Evolutionary conservation across 2,329 filamentous ascomycete species (phyloP), one percentile per base, ranked within the genome.

Genomic region (Leptoxyphium fumago): DNA sequence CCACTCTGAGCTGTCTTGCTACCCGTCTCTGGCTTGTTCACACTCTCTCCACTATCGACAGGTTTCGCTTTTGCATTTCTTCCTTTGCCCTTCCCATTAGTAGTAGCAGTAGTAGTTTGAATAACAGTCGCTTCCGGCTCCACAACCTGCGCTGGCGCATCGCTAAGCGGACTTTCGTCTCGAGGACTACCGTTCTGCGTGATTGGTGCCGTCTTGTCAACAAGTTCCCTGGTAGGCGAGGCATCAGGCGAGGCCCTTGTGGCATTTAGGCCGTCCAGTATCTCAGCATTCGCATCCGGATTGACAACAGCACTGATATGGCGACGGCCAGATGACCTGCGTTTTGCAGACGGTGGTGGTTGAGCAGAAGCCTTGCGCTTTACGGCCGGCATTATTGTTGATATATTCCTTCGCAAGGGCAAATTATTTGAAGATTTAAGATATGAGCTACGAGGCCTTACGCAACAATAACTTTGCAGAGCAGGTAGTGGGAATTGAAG

Each of bases 221-320:
- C 56, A 10, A 61, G 52, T 26, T 56, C 61, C 47, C 59, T 58
- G 4, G 15, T 36, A 15, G 32, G 32, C 15, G 32, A 36, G 21
- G 5, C 21, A 46, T 69, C 66, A 13, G 66, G 66, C 41, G 66
- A 69, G 34, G 66, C 65, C 38, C 64, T 58, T 36, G 63, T 51
- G 10, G 67, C 65, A 46, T 60, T 55, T 4, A 62, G 56, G 4
- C 63, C 64, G 47, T 69, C 66, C 9, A 68, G 44, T 14, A 70
- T 55, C 13, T 68, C 63, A 30, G 54, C 52, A 43, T 66, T 68
- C 18, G 45, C 41, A 29, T 58, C 52, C 6, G 58, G 58, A 32
- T 60, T 57, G 21, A 40, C 40, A 2, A 47, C 44, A 5, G 46
- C 46, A 13, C 48, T 44, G 10, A 48, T 45, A 26, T 47, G 44